Evolutionary conservation across 768 basidiomycete species (phyloP).

Genomic region (Pisolithus microcarpus): DNA sequence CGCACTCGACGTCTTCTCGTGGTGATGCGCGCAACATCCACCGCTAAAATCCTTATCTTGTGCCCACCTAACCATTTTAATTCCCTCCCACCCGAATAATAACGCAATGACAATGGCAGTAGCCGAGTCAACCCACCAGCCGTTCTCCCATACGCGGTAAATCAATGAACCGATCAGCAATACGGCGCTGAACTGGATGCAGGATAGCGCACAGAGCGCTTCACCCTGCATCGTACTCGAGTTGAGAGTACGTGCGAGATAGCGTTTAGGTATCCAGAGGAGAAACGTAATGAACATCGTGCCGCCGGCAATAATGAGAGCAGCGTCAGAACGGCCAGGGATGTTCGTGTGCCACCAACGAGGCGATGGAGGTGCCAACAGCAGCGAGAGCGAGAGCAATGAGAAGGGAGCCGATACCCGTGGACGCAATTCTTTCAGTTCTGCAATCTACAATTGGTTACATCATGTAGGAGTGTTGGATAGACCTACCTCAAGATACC

Average conservation of each 20-base stretch:
- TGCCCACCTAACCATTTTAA: slow-evolving; percentile 38
- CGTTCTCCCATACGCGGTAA: slow-evolving; percentile 35
- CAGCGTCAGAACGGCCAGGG: slow-evolving; percentile 34
- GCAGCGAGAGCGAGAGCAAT: slow-evolving; percentile 33
- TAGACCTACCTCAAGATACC: slow-evolving; percentile 10
- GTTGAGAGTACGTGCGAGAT: slow-evolving; percentile 37
- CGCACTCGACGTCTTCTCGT: neutral
- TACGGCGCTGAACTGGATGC: slow-evolving; percentile 37
- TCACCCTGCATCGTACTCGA: slow-evolving; percentile 40
- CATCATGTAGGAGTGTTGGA: neutral
- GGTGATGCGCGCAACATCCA: slow-evolving; percentile 27
- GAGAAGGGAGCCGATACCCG: slow-evolving; percentile 32
- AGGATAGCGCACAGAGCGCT: slow-evolving; percentile 37
- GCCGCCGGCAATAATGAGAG: slow-evolving; percentile 37
- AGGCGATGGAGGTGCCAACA: slow-evolving; percentile 27
- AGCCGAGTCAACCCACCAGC: slow-evolving; percentile 44
- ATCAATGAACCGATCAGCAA: slow-evolving; percentile 36
- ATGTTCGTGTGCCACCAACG: slow-evolving; percentile 29
- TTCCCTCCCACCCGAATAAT: slow-evolving; percentile 40
- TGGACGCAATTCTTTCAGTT: slow-evolving; percentile 32
- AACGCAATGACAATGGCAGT: slow-evolving; percentile 35
- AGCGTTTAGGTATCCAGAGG: slow-evolving; percentile 40
- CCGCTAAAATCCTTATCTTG: slow-evolving; percentile 29
- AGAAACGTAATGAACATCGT: slow-evolving; percentile 34
- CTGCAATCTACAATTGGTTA: slow-evolving; percentile 10